These are phyloP conservation scores for Leptoxyphium fumago DNA, from an alignment of 2,329 filamentous ascomycete genomes.

Conservation along the genomic window DNA sequence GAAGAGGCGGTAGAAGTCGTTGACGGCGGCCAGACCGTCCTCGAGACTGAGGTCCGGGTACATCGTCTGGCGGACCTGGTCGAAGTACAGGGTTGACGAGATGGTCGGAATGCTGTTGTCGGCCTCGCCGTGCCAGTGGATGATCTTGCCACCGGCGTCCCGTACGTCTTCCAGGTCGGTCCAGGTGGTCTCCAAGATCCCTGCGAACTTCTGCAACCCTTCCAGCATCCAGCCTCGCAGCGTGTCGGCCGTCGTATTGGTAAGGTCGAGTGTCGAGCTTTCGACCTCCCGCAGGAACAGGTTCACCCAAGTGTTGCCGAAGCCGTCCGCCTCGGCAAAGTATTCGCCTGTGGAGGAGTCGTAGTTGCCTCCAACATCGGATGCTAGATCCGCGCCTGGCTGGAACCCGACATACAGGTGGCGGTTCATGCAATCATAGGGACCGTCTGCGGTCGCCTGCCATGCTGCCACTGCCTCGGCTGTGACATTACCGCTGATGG, in stretches of 20 bases:
- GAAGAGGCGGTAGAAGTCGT: slow-evolving; percentile 40
- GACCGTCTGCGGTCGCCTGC: slow-evolving; percentile 23
- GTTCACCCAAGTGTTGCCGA: slow-evolving; percentile 25
- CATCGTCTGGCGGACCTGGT: slow-evolving; percentile 38
- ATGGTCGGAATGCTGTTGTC: slow-evolving; percentile 38
- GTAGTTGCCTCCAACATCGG: slow-evolving; percentile 10
- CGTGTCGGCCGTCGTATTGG: slow-evolving; percentile 40
- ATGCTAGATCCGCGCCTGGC: slow-evolving; percentile 1
- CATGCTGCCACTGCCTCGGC: slow-evolving; percentile 20
- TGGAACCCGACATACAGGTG: slow-evolving; percentile 28
- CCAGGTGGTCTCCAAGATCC: slow-evolving; percentile 37
- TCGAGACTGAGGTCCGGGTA: slow-evolving; percentile 25
- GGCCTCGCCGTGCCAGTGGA: slow-evolving; percentile 44
- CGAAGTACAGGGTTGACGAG: slow-evolving; percentile 40
- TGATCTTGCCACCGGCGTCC: slow-evolving; percentile 36
- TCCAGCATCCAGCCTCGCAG: slow-evolving; percentile 39
- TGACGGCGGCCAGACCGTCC: slow-evolving; percentile 16
- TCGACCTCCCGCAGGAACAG: slow-evolving; percentile 27
- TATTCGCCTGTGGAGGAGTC: slow-evolving; percentile 17
- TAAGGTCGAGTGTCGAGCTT: slow-evolving; percentile 19
- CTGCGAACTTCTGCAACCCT: slow-evolving; percentile 33
- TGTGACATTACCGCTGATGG: slow-evolving; percentile 21
- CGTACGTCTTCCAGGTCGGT: slow-evolving; percentile 39
- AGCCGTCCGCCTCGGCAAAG: slow-evolving; percentile 17
- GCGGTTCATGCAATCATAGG: slow-evolving; percentile 25